Evolutionary conservation across 257 asterid genomes (phyloP).

Genomic region (Prunella vulgaris): DNA sequence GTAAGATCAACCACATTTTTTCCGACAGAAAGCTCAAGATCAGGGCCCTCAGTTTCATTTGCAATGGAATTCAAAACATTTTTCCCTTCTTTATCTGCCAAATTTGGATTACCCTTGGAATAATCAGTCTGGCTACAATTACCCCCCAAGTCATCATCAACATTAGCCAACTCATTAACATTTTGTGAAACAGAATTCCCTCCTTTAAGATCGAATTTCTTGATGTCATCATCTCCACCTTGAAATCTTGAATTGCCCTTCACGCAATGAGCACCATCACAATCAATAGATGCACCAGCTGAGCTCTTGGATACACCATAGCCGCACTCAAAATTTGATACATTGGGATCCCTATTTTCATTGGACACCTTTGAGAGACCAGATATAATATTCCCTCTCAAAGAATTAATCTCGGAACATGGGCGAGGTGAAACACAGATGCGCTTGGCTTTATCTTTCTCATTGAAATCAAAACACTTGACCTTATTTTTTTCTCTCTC

Average conservation of each 20-base stretch:
- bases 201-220: slow-evolving; percentile 10
- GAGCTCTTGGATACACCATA: slow-evolving; percentile 17
- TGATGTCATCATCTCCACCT: slow-evolving; percentile 1
- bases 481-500: slow-evolving; percentile 27
- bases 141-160: slow-evolving; percentile 7
- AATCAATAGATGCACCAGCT: slow-evolving; percentile 16
- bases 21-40: not conserved
- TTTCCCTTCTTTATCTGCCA: not conserved
- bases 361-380: slow-evolving; percentile 29
- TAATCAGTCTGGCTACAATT: not conserved
- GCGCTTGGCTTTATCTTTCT: slow-evolving; percentile 34
- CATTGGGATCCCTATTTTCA: slow-evolving; percentile 26
- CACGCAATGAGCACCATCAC: not conserved
- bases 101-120: no score
- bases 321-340: not conserved
- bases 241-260: not conserved
- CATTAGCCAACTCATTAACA: not conserved
- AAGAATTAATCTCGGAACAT: slow-evolving; percentile 40
- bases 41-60: not conserved
- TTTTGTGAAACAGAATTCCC: slow-evolving; percentile 15
- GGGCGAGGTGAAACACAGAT: slow-evolving; percentile 33
- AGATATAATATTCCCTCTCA: slow-evolving; percentile 37
- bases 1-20: slow-evolving; percentile 1
- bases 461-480: slow-evolving; percentile 24
- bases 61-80: not conserved